phyloP scores from a whole-genome alignment of 768 basidiomycete genomes.

The Tulasnella sp. region DNA sequence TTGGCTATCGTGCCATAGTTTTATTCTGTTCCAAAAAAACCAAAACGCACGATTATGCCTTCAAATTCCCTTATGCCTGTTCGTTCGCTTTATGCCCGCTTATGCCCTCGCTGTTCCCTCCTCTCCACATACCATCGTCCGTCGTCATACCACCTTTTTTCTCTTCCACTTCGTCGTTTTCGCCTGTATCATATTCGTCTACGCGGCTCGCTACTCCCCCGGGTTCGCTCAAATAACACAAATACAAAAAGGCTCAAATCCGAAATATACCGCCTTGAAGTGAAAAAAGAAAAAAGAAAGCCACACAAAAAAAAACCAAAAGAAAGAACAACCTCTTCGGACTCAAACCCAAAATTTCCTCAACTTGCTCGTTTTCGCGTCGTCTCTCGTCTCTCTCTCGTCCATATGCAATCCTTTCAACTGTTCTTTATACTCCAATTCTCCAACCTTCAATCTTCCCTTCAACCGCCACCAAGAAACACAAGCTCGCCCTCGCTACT shows the following conservation, averaged over 20 bases:
- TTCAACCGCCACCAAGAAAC: not conserved
- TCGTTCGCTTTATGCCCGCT: not conserved
- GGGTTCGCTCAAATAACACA: conserved; percentile 1
- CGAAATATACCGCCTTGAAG: conserved; percentile 17
- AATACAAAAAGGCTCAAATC: conserved; percentile 3
- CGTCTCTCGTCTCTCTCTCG: conserved; percentile 1
- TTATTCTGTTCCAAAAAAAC: not conserved
- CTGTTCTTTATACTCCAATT: conserved; percentile 20
- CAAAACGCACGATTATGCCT: not conserved
- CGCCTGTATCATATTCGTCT: conserved; percentile 60
- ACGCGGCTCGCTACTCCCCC: conserved; percentile 13
- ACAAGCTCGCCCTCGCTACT: conserved; percentile 27
- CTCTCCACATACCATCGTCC: conserved; percentile 3
- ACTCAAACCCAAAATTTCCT: too few relatives aligned
- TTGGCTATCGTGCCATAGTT: conserved; percentile 24
- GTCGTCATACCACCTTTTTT: not conserved
- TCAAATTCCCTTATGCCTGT: not conserved
- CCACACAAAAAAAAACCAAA: not conserved
- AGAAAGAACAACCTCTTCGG: not conserved
- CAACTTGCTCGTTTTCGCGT: not conserved
- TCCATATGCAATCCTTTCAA: conserved; percentile 23
- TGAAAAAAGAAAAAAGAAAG: not conserved
- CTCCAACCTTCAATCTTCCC: not conserved
- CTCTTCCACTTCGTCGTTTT: conserved; percentile 29
- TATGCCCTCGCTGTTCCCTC: not conserved